Evolutionary conservation across 2,329 filamentous ascomycete genomes (phyloP), one percentile per base, ranked within the genome.

Genomic region (Chaetomiaceae sp.): DNA sequence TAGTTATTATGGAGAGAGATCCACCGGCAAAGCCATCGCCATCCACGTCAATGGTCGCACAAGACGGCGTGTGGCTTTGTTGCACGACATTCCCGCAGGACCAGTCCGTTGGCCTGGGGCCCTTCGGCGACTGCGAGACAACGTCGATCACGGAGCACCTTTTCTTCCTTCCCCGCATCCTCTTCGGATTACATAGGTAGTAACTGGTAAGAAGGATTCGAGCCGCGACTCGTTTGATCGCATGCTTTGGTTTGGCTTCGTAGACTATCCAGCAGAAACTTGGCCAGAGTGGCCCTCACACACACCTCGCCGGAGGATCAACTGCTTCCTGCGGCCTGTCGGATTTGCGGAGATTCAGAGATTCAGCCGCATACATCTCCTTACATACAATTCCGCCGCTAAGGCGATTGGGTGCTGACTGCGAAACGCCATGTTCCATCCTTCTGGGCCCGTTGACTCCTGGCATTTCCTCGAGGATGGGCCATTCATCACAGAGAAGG

Each of bases 401-500:
- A 30, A 20, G 27, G 38, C 44, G 53, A 55, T 55, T 48, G 53
- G 53, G 53, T 55, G 48, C 53, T 55, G 48, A 55, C 53, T 55
- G 38, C 48, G 13, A 51, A 41, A 51, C 48, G 53, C 53, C 48
- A 45, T 48, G 47, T 44, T 44, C 53, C 53, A 10, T 33, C 13
- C 20, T 25, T 11, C 33, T 48, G 48, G 53, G 40, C 48, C 42
- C 9, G n/a, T 38, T 36, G 20, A 4, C 20, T 29, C 32, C 34
- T 16, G n/a, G 4, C 23, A 27, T 32, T 25, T 33, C n/a, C 11
- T 45, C 16, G 48, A 8, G 41, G 20, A 9, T 11, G 6, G 9
- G 14, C 14, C 11, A 9, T 20, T 18, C 20, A 16, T 20, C 21
- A 11, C 25, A n/a, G 16, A 30, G n/a, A 8, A 2, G 14, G 8